These are phyloP conservation scores for Candida lessepsii DNA, from an alignment of 805 yeast genomes.

Conservation along the genomic window DNA sequence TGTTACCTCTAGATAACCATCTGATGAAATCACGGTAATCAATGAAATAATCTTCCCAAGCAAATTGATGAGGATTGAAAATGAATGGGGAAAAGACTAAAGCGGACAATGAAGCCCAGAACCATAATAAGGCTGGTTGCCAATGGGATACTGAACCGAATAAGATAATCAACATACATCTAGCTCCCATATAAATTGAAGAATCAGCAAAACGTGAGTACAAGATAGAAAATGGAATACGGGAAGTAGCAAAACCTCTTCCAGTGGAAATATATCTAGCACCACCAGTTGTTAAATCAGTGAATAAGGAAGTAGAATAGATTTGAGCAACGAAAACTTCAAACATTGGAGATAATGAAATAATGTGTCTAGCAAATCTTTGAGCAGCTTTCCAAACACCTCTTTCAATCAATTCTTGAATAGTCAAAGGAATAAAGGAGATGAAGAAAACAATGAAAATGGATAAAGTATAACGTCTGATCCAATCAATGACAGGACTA, in stretches of 20 bases:
- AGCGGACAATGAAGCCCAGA: constrained; percentile 91
- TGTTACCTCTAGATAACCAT: constrained; percentile 90
- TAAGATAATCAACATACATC: constrained; percentile 68
- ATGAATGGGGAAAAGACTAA: constrained; percentile 89
- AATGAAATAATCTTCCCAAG: constrained; percentile 93
- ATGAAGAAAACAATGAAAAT: constrained; percentile 72
- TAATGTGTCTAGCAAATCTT: constrained; percentile 63
- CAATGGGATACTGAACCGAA: constrained; percentile 77
- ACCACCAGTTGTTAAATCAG: constrained; percentile 73
- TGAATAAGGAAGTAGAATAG: constrained; percentile 66
- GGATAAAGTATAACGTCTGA: constrained; percentile 68
- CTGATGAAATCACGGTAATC: constrained; percentile 93
- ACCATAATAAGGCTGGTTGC: constrained; percentile 95
- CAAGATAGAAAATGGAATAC: constrained; percentile 63
- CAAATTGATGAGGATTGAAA: constrained; percentile 97
- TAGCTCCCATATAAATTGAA: constrained; percentile 81
- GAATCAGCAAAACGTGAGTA: constrained; percentile 74
- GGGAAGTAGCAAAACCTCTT: constrained; percentile 74
- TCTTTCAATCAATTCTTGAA: constrained; percentile 74
- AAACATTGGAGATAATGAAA: constrained; percentile 72
- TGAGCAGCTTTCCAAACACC: constrained; percentile 70
- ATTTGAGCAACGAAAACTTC: constrained; percentile 79
- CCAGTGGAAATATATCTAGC: constrained; percentile 83
- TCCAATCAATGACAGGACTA: constrained; percentile 71
- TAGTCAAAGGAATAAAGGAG: constrained; percentile 71